Evolutionary conservation across 2,329 filamentous ascomycete genomes (phyloP).

Genomic region (Neodidymelliopsis sp.): DNA sequence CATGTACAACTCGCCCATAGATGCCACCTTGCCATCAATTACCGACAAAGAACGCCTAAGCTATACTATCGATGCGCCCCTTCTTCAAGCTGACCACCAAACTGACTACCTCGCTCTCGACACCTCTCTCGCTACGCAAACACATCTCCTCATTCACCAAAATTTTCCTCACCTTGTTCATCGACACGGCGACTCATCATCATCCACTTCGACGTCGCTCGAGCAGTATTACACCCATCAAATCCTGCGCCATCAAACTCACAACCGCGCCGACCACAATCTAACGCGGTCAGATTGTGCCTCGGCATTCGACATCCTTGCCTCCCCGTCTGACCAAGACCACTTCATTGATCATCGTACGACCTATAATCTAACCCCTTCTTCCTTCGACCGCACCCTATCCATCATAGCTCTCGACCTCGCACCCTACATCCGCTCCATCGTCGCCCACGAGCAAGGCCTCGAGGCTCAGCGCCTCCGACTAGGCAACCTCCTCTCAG

Average conservation of each 20-base stretch:
- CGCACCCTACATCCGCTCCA: slow-evolving; percentile 87
- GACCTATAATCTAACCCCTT: slow-evolving; percentile 65
- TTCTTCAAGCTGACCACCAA: slow-evolving; percentile 61
- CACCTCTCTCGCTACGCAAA: slow-evolving; percentile 42
- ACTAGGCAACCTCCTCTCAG: slow-evolving; percentile 68
- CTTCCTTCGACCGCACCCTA: slow-evolving; percentile 78
- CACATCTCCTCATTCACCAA: slow-evolving; percentile 29
- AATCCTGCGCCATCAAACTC: slow-evolving; percentile 35
- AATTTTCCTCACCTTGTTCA: slow-evolving; percentile 13
- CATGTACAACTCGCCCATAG: slow-evolving; percentile 58
- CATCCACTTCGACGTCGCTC: background rate
- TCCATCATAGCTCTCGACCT: slow-evolving; percentile 75
- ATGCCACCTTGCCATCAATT: slow-evolving; percentile 69
- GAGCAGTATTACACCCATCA: slow-evolving; percentile 31
- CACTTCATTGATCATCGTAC: slow-evolving; percentile 38
- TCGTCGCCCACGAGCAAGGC: slow-evolving; percentile 76
- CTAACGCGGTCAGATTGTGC: too few species aligned
- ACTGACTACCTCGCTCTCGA: slow-evolving; percentile 55
- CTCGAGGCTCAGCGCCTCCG: slow-evolving; percentile 73
- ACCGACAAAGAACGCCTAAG: slow-evolving; percentile 60
- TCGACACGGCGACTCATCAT: background rate
- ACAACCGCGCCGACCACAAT: slow-evolving; percentile 27
- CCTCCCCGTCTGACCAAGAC: slow-evolving; percentile 29
- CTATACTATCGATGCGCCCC: slow-evolving; percentile 61
- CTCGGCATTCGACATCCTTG: slow-evolving; percentile 36